Evolutionary conservation across 345 rosid genomes (phyloP), one percentile per base, ranked within the genome.

Genomic region (Pistacia vera): DNA sequence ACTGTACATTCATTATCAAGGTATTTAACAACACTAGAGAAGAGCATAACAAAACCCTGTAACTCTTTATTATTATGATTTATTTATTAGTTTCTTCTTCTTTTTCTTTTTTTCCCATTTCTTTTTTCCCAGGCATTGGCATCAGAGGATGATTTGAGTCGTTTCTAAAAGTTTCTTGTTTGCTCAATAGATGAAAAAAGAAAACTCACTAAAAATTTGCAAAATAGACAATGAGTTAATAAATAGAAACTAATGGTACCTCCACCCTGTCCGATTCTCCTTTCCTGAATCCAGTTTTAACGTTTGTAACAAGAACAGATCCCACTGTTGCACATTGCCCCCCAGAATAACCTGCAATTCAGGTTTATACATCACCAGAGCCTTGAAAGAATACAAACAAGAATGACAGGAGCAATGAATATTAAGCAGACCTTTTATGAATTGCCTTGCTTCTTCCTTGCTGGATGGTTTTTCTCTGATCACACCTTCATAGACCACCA

Each of bases 201-300:
- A 61, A 5, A 35, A 17, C 63, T 62, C 55, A 30, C 30, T 30
- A 59, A 17, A n/a, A 25, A 54, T 71, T 60, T 48, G 41, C 16
- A 28, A 60, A 36, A 64, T 22, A 55, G 13, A 35, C 9, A 22
- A 59, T 6, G 18, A 35, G 66, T 33, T 46, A 36, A 44, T 4
- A 33, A 71, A 76, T 49, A 62, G 36, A 73, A 77, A 70, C 35
- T 30, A 71, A 30, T 8, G 22, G 41, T 82, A 95, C 99, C 97
- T 92, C 97, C 79, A 88, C 98, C 81, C 88, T 84, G 78, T 93
- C 97, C 76, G 88, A 89, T 44, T 81, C 96, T 73, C 93, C 97
- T 87, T 88, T 90, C 52, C 88, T 82, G 72, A 73, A 70, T 70
- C 97, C 91, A 11, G 91, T 90, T 78, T 88, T 90, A 54, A 92